phyloP scores from a whole-genome alignment of 2,329 filamentous ascomycete genomes.

The Botrytis hyacinthi region DNA sequence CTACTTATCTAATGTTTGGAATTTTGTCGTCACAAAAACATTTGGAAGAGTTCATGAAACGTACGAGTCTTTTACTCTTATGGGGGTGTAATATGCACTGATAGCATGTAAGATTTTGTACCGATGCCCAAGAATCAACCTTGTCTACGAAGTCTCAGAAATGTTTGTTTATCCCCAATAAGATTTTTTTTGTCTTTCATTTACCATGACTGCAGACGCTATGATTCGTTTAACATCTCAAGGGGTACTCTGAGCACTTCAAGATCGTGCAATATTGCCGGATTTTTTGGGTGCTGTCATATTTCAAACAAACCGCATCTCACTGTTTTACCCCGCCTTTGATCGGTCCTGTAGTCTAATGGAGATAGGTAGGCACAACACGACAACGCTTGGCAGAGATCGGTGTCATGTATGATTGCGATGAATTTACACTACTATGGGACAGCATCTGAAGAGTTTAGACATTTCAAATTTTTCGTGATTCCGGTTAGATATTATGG shows the following conservation, averaged over 20 bases:
- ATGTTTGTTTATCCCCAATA: background rate
- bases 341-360: background rate
- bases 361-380: background rate
- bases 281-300: background rate
- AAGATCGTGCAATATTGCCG: background rate
- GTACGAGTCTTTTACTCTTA: background rate
- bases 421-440: background rate
- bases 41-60: background rate
- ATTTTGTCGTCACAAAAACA: accelerated
- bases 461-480: background rate
- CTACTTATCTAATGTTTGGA: background rate
- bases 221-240: background rate
- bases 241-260: too few species aligned
- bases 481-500: background rate
- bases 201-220: background rate
- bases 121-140: background rate
- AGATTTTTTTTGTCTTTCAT: background rate
- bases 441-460: background rate
- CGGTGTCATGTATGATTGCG: background rate
- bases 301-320: background rate
- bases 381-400: background rate
- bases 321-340: background rate
- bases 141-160: background rate
- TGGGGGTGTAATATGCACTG: too few species aligned
- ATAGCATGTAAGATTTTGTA: too few species aligned